Percentiles rank a stretch among this genome's conserved stretches.
phyloP scores from a whole-genome alignment of 257 asterid species.

The Thymus mandschuricus region DNA sequence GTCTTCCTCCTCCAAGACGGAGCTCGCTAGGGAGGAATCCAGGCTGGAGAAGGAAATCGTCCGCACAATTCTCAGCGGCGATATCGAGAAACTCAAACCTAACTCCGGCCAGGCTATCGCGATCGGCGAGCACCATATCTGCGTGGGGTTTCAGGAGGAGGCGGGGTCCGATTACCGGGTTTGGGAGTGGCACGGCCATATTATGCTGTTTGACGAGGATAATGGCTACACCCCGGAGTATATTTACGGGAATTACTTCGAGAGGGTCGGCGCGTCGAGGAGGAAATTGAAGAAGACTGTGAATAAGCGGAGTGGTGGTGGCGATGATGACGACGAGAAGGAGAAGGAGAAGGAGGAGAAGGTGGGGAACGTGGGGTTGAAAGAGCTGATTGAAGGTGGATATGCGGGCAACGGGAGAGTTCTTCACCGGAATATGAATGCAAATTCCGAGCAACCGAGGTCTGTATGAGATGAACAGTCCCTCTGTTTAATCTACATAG shows the following conservation, averaged over 20 bases:
- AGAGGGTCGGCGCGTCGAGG: slow-evolving; percentile 52
- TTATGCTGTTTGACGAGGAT: slow-evolving; percentile 90
- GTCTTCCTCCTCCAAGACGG: slow-evolving; percentile 59
- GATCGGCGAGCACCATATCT: slow-evolving; percentile 87
- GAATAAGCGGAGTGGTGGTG: slow-evolving; percentile 31
- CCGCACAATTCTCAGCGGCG: slow-evolving; percentile 63
- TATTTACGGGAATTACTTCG: slow-evolving; percentile 91
- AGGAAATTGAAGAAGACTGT: slow-evolving; percentile 31
- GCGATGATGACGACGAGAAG: slow-evolving; percentile 39
- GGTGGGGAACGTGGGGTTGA: slow-evolving; percentile 66
- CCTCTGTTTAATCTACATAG: slow-evolving; percentile 11
- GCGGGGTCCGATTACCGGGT: slow-evolving; percentile 77
- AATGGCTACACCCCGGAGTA: slow-evolving; percentile 89
- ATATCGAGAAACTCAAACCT: slow-evolving; percentile 70
- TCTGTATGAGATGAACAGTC: slow-evolving; percentile 29
- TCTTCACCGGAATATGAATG: slow-evolving; percentile 73
- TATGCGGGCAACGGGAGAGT: slow-evolving; percentile 56
- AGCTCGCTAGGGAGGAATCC: slow-evolving; percentile 82
- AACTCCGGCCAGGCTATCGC: slow-evolving; percentile 90
- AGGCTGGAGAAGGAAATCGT: slow-evolving; percentile 80
- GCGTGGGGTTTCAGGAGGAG: slow-evolving; percentile 90
- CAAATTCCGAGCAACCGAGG: slow-evolving; percentile 64
- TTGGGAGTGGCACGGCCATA: slow-evolving; percentile 99
- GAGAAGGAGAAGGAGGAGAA: slow-evolving; percentile 44
- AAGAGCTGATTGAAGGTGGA: slow-evolving; percentile 73